phyloP scores from a whole-genome alignment of 2,329 filamentous ascomycete genomes.

The Diaporthe australafricana region DNA sequence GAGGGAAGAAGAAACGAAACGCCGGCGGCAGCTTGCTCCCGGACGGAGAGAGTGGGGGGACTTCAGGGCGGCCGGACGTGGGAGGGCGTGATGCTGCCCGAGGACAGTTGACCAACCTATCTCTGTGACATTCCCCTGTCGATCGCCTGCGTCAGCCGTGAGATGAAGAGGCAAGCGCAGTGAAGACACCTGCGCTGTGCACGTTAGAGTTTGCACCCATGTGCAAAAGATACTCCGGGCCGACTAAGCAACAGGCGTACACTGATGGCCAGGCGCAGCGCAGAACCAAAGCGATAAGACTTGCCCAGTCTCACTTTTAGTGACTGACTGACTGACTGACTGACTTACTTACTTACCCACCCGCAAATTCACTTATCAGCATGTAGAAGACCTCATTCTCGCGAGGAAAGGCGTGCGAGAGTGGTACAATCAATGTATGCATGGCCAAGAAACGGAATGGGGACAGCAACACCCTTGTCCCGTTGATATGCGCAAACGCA shows the following conservation, averaged over 20 bases:
- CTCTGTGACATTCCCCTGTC: too few relatives aligned
- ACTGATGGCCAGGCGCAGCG: neutral
- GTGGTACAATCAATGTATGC: too few relatives aligned
- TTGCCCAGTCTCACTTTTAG: too few relatives aligned
- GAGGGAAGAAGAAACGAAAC: slow-evolving; percentile 14
- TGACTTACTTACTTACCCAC: too few relatives aligned
- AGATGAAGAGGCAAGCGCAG: neutral
- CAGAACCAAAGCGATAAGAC: neutral
- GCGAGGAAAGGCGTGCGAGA: too few relatives aligned
- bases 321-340: too few relatives aligned
- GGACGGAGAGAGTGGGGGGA: neutral
- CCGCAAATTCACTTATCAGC: too few relatives aligned
- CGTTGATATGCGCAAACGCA: too few relatives aligned
- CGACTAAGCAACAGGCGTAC: neutral
- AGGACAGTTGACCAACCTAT: neutral
- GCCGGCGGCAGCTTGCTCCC: neutral
- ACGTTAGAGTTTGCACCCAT: slow-evolving; percentile 13
- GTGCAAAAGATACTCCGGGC: slow-evolving; percentile 5
- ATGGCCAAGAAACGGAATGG: too few relatives aligned
- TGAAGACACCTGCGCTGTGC: too few relatives aligned
- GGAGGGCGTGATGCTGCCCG: neutral
- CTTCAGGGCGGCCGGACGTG: neutral
- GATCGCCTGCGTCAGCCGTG: neutral
- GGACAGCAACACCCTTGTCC: too few relatives aligned
- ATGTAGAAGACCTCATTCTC: too few relatives aligned